A percentile compares a stretch with the other conserved stretches of the same genome.
phyloP scores from a whole-genome alignment of 2,329 filamentous ascomycete species.

The Pseudogymnoascus sp. region DNA sequence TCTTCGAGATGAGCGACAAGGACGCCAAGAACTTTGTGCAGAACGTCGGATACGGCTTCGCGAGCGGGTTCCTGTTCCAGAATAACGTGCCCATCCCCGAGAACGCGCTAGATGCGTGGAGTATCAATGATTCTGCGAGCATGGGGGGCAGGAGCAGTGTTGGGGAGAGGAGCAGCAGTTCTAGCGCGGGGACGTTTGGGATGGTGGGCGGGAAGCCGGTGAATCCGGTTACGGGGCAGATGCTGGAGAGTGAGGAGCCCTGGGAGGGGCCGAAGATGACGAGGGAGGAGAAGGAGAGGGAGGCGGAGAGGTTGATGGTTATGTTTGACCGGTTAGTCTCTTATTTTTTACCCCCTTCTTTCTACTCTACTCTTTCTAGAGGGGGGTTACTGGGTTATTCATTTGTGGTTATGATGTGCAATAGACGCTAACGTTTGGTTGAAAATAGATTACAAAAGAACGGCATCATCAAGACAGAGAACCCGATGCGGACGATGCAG shows the following conservation, averaged over 20 bases:
- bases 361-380: too few species aligned
- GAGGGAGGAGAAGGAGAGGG: constrained; percentile 80
- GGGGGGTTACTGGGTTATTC: too few species aligned
- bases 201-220: constrained; percentile 34
- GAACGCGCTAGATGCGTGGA: constrained; percentile 49
- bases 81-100: constrained; percentile 72
- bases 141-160: constrained; percentile 16
- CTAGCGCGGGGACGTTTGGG: constrained; percentile 26
- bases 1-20: constrained; percentile 80
- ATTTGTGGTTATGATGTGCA: too few species aligned
- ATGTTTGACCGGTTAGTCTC: constrained; percentile 25
- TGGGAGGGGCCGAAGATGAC: constrained; percentile 67
- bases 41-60: constrained; percentile 92
- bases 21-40: constrained; percentile 73
- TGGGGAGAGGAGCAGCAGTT: constrained; percentile 22
- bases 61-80: constrained; percentile 79
- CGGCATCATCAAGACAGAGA: constrained; percentile 10
- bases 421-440: not conserved
- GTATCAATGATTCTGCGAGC: constrained; percentile 17
- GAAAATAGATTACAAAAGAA: constrained; percentile 10
- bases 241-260: constrained; percentile 56
- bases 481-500: constrained; percentile 10
- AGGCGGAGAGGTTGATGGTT: constrained; percentile 35
- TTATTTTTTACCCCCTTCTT: too few species aligned
- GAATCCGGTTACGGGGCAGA: constrained; percentile 85